Conservation (phyloP, 2,329 filamentous ascomycete genomes). For the Dothiorella sarmentorum region DNA sequence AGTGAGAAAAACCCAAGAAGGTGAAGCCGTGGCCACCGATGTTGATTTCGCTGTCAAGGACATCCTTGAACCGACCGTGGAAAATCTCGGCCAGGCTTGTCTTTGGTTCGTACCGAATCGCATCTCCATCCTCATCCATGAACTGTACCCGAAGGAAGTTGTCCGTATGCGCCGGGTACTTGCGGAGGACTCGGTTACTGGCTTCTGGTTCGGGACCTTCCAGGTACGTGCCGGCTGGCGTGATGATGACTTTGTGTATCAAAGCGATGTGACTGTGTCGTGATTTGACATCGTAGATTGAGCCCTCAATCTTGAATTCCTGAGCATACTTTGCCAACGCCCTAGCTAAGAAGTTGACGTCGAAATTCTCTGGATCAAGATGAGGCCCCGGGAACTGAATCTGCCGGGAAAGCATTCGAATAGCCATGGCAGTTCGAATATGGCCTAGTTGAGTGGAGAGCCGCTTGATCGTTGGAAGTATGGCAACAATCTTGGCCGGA, state of each 20-base stretch:
- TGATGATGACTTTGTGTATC: constrained; percentile 36
- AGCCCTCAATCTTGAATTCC: constrained; percentile 37
- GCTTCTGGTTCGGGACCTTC: constrained; percentile 56
- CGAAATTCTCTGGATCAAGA: constrained; percentile 43
- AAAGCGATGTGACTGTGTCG: constrained; percentile 31
- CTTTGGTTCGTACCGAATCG: constrained; percentile 55
- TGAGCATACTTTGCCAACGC: not conserved
- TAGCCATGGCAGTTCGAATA: constrained; percentile 39
- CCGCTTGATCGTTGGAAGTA: constrained; percentile 46
- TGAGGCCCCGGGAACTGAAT: constrained; percentile 57
- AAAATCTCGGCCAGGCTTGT: constrained; percentile 51
- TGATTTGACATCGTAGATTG: constrained; percentile 31
- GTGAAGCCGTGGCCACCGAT: constrained; percentile 58
- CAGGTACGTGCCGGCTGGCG: constrained; percentile 40
- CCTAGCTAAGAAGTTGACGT: constrained; percentile 28
- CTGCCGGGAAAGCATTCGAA: constrained; percentile 51
- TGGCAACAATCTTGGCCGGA: constrained; percentile 50
- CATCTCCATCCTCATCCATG: constrained; percentile 67
- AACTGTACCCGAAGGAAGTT: constrained; percentile 70
- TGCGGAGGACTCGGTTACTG: constrained; percentile 68
- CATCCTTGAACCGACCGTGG: constrained; percentile 56
- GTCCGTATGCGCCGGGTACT: constrained; percentile 57
- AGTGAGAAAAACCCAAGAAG: constrained; percentile 78
- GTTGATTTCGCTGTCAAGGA: constrained; percentile 58
- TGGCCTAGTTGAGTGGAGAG: constrained; percentile 28